phyloP scores from a whole-genome alignment of 1,284 basidiomycete genomes.

The Pyrrhoderma noxium region DNA sequence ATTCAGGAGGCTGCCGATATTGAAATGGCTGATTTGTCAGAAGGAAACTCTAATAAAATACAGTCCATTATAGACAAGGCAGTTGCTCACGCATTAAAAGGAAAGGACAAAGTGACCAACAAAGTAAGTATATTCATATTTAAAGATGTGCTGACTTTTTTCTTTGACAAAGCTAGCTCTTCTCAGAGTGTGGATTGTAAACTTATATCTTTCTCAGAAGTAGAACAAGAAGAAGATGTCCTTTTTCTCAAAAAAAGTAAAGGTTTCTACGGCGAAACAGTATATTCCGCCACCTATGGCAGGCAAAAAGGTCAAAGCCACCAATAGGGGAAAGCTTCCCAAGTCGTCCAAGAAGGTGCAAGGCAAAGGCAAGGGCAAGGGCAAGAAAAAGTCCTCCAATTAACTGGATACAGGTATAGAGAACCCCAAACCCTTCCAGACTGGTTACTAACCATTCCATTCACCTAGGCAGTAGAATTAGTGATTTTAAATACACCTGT shows the following conservation, averaged over 20 bases:
- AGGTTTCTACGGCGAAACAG: too few relatives aligned
- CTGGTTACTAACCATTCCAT: background rate
- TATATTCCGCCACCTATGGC: too few relatives aligned
- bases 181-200: too few relatives aligned
- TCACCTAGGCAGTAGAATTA: background rate
- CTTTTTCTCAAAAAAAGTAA: too few relatives aligned
- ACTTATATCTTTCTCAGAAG: too few relatives aligned
- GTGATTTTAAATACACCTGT: background rate
- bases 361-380: background rate
- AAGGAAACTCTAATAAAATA: constrained; percentile 21
- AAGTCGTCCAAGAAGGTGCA: background rate
- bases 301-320: background rate
- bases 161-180: too few relatives aligned
- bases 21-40: constrained; percentile 20
- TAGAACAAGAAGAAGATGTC: too few relatives aligned
- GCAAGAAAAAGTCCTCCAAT: background rate
- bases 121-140: background rate
- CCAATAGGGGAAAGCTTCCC: background rate
- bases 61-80: constrained; percentile 21
- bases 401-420: background rate
- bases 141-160: too few relatives aligned
- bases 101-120: background rate
- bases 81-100: constrained; percentile 3
- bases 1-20: constrained; percentile 13
- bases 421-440: background rate